Evolutionary conservation across 345 rosid genomes (phyloP), one percentile per base, ranked within the genome.

Genomic region (Carallia pectinifolia): DNA sequence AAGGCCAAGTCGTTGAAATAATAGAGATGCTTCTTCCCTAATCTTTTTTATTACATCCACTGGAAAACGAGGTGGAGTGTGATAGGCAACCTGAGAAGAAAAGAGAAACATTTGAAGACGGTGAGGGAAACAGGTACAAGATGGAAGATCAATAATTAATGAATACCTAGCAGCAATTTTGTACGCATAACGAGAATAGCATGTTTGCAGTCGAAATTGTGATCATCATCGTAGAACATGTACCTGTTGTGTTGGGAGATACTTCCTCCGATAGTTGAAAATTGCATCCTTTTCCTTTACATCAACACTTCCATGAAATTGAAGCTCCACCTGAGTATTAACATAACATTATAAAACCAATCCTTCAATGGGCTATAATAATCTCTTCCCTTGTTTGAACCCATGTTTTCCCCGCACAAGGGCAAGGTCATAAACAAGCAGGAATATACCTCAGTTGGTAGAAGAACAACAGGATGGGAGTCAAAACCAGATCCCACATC

Each of bases 161-260:
- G 15, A 12, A 44, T 44, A 44, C 5, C 3, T 44, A 0, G 50
- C 50, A 44, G 4, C 12, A 12, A 44, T 44, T 44, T 44, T 12
- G 50, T 16, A 44, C 50, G 12, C 4, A 44, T 44, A 44, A 44
- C 50, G 12, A 44, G 50, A 44, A 44, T 3, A 44, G 50, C 50
- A 44, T 13, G 50, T 44, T 44, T 44, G 13, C 48, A 2, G 48
- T 44, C 15, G 48, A 10, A 44, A 44, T 15, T 44, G 50, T 10
- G 50, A 56, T 56, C 17, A 56, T 56, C 17, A 4, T 56, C 60
- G 6, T 67, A 72, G 18, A 50, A 31, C 62, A 9, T 50, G 59
- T 80, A 94, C 98, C 98, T 94, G 96, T 65, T 86, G 92, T 40
- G 98, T 91, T 53, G 97, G 98, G 74, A 94, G 90, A 87, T 94